These are phyloP conservation scores for Chaetomium sp. DNA, from an alignment of 2,329 filamentous ascomycete genomes.

Conservation along the genomic window DNA sequence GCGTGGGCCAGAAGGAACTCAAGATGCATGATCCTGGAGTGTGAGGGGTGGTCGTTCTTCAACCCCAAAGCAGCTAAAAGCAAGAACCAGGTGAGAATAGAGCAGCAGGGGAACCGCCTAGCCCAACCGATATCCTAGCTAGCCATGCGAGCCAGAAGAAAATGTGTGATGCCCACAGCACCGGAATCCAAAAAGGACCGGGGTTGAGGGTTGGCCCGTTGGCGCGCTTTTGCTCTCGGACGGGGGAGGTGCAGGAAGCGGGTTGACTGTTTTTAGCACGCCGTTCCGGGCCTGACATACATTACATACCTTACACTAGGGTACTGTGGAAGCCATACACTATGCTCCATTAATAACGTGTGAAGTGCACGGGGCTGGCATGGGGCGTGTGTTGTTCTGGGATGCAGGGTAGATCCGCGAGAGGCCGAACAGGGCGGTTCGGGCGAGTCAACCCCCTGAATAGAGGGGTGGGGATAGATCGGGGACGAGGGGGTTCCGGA, in stretches of 20 bases:
- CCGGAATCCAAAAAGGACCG: conserved; percentile 16
- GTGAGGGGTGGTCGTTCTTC: conserved; percentile 1
- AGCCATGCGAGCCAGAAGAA: not conserved
- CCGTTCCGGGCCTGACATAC: conserved; percentile 16
- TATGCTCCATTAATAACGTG: not conserved
- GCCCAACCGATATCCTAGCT: not conserved
- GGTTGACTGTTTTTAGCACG: conserved; percentile 23
- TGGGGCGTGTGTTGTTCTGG: conserved; percentile 14
- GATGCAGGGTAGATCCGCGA: conserved; percentile 19
- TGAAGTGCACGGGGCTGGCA: conserved; percentile 13
- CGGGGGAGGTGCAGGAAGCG: conserved; percentile 14
- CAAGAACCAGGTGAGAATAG: conserved; percentile 8
- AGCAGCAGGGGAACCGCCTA: not conserved
- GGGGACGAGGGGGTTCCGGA: not conserved
- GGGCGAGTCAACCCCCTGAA: conserved; percentile 11
- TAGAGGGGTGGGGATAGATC: conserved; percentile 18
- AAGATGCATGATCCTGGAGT: conserved; percentile 10
- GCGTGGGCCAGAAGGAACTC: conserved; percentile 9
- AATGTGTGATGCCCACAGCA: conserved; percentile 15
- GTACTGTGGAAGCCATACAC: conserved; percentile 4
- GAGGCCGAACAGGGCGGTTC: conserved; percentile 9
- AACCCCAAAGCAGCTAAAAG: conserved; percentile 8
- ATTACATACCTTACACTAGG: conserved; percentile 16
- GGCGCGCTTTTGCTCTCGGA: conserved; percentile 13
- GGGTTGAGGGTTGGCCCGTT: conserved; percentile 15